Base-by-base conservation (phyloP, 2,329 filamentous ascomycete species). In the Pseudogymnoascus sp. region DNA sequence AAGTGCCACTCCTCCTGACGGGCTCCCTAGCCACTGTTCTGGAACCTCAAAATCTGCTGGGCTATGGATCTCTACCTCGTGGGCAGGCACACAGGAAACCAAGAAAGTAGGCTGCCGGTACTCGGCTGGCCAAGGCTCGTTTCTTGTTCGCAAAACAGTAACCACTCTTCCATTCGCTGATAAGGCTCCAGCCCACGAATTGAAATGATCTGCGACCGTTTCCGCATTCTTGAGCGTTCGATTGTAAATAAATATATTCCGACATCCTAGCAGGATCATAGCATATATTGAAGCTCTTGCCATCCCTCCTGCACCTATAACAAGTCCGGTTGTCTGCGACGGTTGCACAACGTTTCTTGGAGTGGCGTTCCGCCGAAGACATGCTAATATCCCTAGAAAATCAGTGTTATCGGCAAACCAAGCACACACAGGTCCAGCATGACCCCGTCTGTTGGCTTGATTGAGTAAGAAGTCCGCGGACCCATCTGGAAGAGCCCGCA, bases 271-370 rank as follows among this genome's bases (percentile, higher is more conserved):
- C 69, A 90, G 88, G 23, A 93, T 80, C 83, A 93, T 86, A 1
- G 90, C 86, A 69, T 93, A 93, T 2, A 91, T 83, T 1, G 89
- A 88, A 2, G 90, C 89, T 65, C 90, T 82, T 7, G 88, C 90
- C 89, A 93, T 93, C 6, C 90, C 90, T 6, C 86, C 86, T 1
- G 86, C 85, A 28, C 86, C 86, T 31, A 89, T 81, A 21, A 89
- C 80, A 13, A 89, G 77, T 0, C 82, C 85, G 1, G 73, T 73
- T 4, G 73, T 74, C 61, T 72, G 73, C 2, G 72, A 74, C 19
- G 82, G 78, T 2, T 84, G 80, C 0, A 88, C 81, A 1, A 83
- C 85, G 66, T 89, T 89, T 3, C 88, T 87, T 0, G 90, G 90
- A 0, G 89, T 92, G 1, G 92, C 78, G 1, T 89, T 89, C 34